Base-by-base conservation (phyloP, 371 early-diverging fungal species). In the Actinomortierella wolfii region DNA sequence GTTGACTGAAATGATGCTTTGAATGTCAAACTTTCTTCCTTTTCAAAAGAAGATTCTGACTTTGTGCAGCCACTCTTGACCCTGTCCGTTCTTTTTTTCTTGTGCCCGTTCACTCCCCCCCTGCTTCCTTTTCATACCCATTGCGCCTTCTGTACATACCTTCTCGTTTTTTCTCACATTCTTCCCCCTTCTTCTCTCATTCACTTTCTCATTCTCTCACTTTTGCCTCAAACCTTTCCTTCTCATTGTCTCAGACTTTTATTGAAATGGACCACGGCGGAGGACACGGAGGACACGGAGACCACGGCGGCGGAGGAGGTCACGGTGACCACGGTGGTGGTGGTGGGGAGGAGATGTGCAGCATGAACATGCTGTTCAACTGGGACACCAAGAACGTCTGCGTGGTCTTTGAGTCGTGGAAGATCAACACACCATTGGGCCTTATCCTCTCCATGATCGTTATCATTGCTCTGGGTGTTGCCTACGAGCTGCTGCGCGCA, bases 351-450 rank as follows among this genome's bases (percentile, higher is more conserved):
- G 51, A 3, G 50, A 64, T 54, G 28, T 57, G 57, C 52, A 71
- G 59, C 53, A 77, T 73, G 74, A 66, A 90, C 86, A 93, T 93
- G 93, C 59, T 88, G 5, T 86, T 92, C 68, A 93, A 92, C 71
- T 93, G 92, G 92, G 79, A 85, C 60, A 81, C 85, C 3, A 69
- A 89, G 58, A 83, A 91, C 75, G 83, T 90, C 2, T 93, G 93
- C 51, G 81, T 93, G 8, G 81, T 93, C 25, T 89, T 90, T 61
- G 79, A 82, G 56, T 90, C 86, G 77, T 92, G 91, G 92, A 88
- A 85, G 56, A 84, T 91, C 57, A 78, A 85, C 57, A 79, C 81
- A 6, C 61, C 68, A 8, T 14, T 57, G 2, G 76, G 73, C 9
- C 65, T 93, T 26, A 42, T 89, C 7, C 6, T 86, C 0, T 85